Base-by-base conservation (phyloP, 306 rosid species). In the Cajanus cajan region DNA sequence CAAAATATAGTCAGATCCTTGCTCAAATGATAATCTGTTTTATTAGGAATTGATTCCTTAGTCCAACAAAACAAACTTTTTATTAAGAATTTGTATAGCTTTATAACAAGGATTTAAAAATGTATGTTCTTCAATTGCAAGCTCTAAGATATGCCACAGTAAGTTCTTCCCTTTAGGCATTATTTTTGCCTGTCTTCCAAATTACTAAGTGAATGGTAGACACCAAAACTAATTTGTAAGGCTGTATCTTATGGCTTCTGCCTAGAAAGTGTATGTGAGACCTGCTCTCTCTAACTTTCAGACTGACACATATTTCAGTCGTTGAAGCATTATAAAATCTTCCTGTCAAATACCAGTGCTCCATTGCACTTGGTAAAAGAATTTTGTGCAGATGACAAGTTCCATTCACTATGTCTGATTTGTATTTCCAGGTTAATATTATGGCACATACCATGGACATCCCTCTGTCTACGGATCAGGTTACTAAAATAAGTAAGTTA, bases 381-480 rank as follows among this genome's bases (percentile, higher is more conserved):
- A 52, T 47, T 76, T 44, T 19, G 16, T 31, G 73, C n/a, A 18
- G 68, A 73, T 62, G 70, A 22, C 51, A 31, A 37, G 74, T 83
- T 78, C 16, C 68, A 66, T 81, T 79, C 45, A 68, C 72, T 58
- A 14, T 31, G 40, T 77, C 50, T 62, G 68, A 48, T 76, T 50
- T 85, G 58, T 83, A 28, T 68, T 76, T 79, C 83, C 94, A 96
- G 99, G 97, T 96, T 79, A 90, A 90, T 82, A 86, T 96, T 77
- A 84, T 96, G 98, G 93, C 93, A 62, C 90, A 96, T 76, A 80
- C 90, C 74, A 77, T 89, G 19, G 97, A 96, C 79, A 80, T 55
- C 80, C 96, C 91, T 47, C 85, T 89, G 78, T 88, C 98, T 71
- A 73, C 90, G 4, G 97, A 91, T 75, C 98, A 91, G 78, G 87